phyloP scores from a whole-genome alignment of 495 filamentous ascomycete species.

The Penicillium robsamsonii region DNA sequence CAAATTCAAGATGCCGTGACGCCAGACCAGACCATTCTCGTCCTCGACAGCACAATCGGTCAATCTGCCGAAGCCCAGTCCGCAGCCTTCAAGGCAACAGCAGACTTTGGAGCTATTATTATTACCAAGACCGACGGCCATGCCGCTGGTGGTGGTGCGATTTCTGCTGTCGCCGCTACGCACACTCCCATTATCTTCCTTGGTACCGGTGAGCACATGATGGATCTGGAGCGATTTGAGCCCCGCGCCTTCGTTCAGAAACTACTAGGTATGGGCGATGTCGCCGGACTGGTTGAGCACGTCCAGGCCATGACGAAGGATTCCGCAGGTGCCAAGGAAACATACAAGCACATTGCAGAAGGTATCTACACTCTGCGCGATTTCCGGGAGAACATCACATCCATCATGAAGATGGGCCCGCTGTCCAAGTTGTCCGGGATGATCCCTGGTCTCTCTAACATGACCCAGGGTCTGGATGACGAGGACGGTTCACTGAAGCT shows the following conservation, averaged over 20 bases:
- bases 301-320: constrained; percentile 96
- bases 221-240: constrained; percentile 89
- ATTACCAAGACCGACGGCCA: constrained; percentile 99
- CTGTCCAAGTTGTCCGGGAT: constrained; percentile 97
- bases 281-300: constrained; percentile 92
- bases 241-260: constrained; percentile 90
- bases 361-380: constrained; percentile 96
- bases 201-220: constrained; percentile 94
- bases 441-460: constrained; percentile 90
- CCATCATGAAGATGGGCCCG: constrained; percentile 99
- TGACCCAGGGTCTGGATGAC: constrained; percentile 95
- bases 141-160: constrained; percentile 91
- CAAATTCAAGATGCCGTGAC: constrained; percentile 90
- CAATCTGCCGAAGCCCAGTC: constrained; percentile 94
- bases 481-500: constrained; percentile 90
- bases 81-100: constrained; percentile 94
- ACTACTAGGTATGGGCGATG: constrained; percentile 94
- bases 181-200: constrained; percentile 97
- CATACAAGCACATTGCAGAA: constrained; percentile 96
- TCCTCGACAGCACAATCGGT: constrained; percentile 93
- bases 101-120: constrained; percentile 97
- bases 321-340: constrained; percentile 75
- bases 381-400: constrained; percentile 89
- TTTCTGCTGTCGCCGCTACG: constrained; percentile 96
- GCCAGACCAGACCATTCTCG: constrained; percentile 97